Evolutionary conservation across 2,329 filamentous ascomycete species (phyloP).

Genomic region (Microdochium nivale): DNA sequence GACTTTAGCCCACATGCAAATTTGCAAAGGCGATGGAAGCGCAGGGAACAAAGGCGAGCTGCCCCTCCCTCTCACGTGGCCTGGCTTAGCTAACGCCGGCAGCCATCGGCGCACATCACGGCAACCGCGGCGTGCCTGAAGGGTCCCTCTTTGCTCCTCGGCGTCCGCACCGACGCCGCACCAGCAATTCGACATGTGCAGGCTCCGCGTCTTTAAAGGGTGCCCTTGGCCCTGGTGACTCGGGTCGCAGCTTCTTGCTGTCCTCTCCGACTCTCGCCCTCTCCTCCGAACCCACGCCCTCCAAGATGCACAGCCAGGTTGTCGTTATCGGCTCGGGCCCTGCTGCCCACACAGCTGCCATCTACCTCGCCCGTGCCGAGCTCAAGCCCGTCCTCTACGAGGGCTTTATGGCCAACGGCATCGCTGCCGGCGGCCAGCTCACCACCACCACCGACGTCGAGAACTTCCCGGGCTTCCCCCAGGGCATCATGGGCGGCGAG

Average conservation of each 20-base stretch:
- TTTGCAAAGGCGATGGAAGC: neutral
- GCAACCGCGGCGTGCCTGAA: too few relatives aligned
- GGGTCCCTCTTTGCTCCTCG: too few relatives aligned
- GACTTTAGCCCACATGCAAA: neutral
- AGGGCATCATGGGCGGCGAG: slow-evolving; percentile 76
- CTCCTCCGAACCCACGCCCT: slow-evolving; percentile 31
- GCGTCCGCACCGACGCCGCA: neutral
- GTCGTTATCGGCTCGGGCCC: slow-evolving; percentile 94
- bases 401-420: slow-evolving; percentile 95
- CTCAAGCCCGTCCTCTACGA: slow-evolving; percentile 94
- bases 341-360: slow-evolving; percentile 91
- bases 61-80: neutral
- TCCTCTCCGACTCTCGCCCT: too few relatives aligned
- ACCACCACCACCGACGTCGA: slow-evolving; percentile 98
- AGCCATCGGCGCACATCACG: neutral
- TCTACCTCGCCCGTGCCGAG: slow-evolving; percentile 92
- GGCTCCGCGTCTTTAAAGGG: too few relatives aligned
- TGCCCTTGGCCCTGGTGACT: too few relatives aligned
- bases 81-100: neutral
- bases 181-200: neutral
- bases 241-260: too few relatives aligned
- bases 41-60: neutral
- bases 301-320: slow-evolving; percentile 85
- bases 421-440: slow-evolving; percentile 90
- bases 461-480: slow-evolving; percentile 94